Evolutionary conservation across 1,284 basidiomycete genomes (phyloP).

Genomic region (Tausonia pullulans): DNA sequence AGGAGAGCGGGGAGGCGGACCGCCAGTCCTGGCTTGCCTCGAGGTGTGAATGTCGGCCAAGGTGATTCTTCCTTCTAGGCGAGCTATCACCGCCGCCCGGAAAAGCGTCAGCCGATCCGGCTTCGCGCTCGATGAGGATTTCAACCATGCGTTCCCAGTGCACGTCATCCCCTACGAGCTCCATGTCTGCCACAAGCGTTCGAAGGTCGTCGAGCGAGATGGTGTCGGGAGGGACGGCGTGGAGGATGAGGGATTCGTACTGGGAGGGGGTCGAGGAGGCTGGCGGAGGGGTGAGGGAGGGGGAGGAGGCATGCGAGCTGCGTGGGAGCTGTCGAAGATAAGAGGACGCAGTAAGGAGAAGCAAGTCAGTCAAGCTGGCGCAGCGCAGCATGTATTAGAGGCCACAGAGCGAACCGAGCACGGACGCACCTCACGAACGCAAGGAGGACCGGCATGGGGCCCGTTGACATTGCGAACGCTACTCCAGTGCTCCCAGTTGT

Average conservation of each 20-base stretch:
- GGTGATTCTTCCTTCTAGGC: not conserved
- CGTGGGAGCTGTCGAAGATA: not conserved
- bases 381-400: conserved; percentile 17
- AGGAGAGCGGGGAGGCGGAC: not conserved
- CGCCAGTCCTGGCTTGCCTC: not conserved
- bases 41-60: not conserved
- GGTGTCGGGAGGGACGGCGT: conserved; percentile 1
- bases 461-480: conserved; percentile 13
- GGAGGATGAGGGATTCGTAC: conserved; percentile 6
- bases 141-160: conserved; percentile 10
- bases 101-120: not conserved
- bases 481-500: conserved; percentile 21
- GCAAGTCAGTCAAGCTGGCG: not conserved
- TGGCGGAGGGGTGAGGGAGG: not conserved
- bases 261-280: not conserved
- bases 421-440: conserved; percentile 1
- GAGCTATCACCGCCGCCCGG: not conserved
- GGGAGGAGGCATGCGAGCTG: conserved; percentile 2
- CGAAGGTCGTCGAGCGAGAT: conserved; percentile 5
- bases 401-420: too few species aligned
- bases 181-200: not conserved
- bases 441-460: conserved; percentile 9
- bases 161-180: not conserved
- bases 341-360: not conserved
- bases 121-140: conserved; percentile 5